Conservation (phyloP, 108 stramenopile genomes). For the Pseudonitzschia pungens region DNA sequence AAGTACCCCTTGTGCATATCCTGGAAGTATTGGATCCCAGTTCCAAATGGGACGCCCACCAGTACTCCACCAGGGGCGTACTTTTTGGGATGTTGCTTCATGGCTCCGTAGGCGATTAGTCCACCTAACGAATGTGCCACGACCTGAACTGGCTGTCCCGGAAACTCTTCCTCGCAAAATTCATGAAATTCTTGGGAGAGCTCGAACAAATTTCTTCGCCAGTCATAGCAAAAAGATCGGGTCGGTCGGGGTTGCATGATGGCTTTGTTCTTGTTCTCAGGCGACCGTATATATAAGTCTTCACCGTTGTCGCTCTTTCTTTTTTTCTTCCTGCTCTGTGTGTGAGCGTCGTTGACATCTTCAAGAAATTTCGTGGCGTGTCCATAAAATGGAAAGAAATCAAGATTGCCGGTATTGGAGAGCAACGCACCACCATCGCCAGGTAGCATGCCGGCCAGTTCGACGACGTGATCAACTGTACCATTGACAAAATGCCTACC, state of each 20-base stretch:
- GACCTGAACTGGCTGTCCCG: conserved; percentile 48
- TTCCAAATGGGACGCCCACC: conserved; percentile 55
- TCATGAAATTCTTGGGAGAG: conserved; percentile 40
- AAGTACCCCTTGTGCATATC: conserved; percentile 57
- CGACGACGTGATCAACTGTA: conserved; percentile 54
- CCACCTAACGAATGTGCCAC: conserved; percentile 52
- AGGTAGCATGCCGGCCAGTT: conserved; percentile 29
- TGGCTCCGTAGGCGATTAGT: conserved; percentile 46
- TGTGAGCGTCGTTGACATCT: conserved; percentile 43
- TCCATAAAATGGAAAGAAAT: conserved; percentile 53
- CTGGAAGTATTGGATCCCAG: conserved; percentile 53
- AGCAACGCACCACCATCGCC: not conserved
- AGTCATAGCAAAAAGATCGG: conserved; percentile 48
- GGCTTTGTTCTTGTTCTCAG: not conserved
- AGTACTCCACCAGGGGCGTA: conserved; percentile 48
- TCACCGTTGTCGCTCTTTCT: not conserved
- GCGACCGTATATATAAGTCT: not conserved
- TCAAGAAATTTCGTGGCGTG: conserved; percentile 37
- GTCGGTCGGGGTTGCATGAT: conserved; percentile 34
- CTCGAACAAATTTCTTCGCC: conserved; percentile 50
- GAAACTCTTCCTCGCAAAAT: conserved; percentile 53
- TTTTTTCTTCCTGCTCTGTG: not conserved
- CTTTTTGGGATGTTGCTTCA: conserved; percentile 50
- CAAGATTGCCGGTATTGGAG: conserved; percentile 23
- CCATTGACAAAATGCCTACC: conserved; percentile 45